phyloP scores from a whole-genome alignment of 2,329 filamentous ascomycete species.

The Fusarium scirpi region DNA sequence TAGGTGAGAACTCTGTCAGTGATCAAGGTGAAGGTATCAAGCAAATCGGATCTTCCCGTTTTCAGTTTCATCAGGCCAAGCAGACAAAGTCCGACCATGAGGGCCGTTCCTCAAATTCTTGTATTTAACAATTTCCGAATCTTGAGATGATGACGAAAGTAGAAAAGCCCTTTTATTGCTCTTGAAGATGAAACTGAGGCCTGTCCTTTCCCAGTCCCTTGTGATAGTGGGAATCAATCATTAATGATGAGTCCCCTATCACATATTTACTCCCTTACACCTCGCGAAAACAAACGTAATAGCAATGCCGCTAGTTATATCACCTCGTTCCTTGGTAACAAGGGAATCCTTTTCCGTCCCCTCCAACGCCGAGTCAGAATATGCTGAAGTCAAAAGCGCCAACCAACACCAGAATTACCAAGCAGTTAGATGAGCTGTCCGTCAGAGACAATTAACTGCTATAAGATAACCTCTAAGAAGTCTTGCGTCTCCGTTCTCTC shows the following conservation, averaged over 20 bases:
- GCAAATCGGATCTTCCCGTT: neutral
- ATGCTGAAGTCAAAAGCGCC: conserved; percentile 39
- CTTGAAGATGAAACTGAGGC: neutral
- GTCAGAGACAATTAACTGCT: conserved; percentile 4
- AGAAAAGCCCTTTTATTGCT: neutral
- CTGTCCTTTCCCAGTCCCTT: neutral
- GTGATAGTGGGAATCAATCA: neutral
- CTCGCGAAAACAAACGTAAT: conserved; percentile 40
- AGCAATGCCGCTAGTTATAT: conserved; percentile 29
- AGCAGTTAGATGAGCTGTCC: conserved; percentile 1
- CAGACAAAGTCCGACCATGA: neutral
- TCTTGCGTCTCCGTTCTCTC: conserved; percentile 32
- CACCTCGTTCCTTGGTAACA: conserved; percentile 35
- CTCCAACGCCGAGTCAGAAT: conserved; percentile 45
- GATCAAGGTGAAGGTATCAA: neutral
- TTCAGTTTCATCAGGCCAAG: neutral
- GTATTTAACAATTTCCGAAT: neutral
- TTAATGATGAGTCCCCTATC: neutral
- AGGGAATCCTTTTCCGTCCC: conserved; percentile 50
- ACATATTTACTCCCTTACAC: conserved; percentile 32
- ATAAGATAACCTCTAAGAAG: conserved; percentile 18
- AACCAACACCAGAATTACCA: conserved; percentile 40
- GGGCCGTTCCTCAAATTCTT: neutral
- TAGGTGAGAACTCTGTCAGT: neutral
- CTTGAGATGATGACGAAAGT: neutral